Evolutionary conservation across 768 basidiomycete species (phyloP), one percentile per base, ranked within the genome.

Genomic region (Mycena filopes): DNA sequence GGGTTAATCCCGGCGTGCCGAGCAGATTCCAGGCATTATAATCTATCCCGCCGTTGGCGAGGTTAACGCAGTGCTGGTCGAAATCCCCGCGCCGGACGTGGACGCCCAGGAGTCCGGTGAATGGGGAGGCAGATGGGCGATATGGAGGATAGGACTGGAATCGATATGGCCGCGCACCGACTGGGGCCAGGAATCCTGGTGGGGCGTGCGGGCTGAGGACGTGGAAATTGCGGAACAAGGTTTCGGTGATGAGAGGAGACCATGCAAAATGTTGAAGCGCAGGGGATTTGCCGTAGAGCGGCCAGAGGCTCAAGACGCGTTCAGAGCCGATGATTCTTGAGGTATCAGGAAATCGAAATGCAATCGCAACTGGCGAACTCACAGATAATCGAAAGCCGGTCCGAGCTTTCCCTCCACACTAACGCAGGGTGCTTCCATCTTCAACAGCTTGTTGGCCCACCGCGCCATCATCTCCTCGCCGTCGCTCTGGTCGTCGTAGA

Each of bases 51-150:
- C 70, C 71, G 33, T 67, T 68, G 4, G 78, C 77, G 40, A 87
- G 77, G 54, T 70, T 64, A 11, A 60, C 54, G 72, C 86, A 87
- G 73, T 86, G 85, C 1, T 63, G 55, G 23, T 73, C 33, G 65
- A 77, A 86, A 72, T 86, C 85, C 6, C 85, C 85, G 29, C 84
- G 77, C 7, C 85, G 83, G 45, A 87, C 74, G 68, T 87, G 86
- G 13, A 86, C 69, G 18, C 76, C 83, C 20, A 87, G 75, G 0
- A 85, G 72, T 21, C 84, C 81, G 9, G 74, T 57, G 29, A 83
- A 73, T 10, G 72, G 69, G 20, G 38, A 41, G 7, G n/a, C 36
- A 40, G 57, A 40, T 0, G 62, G 9, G 20, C 16, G 67, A 12
- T 40, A 38, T 2, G 66, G 45, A 12, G 0, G 26, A 57, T 60